phyloP scores from a whole-genome alignment of 345 rosid species.

The Erodium maritimum region DNA sequence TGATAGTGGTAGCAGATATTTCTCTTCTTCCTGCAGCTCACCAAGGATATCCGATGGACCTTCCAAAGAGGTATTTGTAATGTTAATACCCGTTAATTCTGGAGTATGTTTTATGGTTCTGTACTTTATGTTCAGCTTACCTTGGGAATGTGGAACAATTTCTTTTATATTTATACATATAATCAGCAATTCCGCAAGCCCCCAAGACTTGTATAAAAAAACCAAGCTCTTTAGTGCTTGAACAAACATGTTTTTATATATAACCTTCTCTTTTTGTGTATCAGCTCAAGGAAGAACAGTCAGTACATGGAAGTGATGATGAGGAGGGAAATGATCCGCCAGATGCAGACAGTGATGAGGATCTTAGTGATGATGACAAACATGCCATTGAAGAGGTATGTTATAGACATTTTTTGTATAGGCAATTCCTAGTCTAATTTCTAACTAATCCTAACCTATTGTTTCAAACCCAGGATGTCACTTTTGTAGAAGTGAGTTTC shows the following conservation, averaged over 20 bases:
- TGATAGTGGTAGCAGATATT: constrained; percentile 69
- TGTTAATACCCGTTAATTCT: background rate
- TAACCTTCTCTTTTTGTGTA: constrained; percentile 5
- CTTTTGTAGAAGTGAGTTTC: no score
- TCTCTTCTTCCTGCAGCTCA: constrained; percentile 94
- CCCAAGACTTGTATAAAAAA: no score
- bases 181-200: no score
- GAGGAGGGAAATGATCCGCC: constrained; percentile 88
- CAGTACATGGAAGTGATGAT: constrained; percentile 79
- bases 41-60: constrained; percentile 81
- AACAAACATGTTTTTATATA: background rate
- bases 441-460: no score
- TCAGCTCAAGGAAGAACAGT: constrained; percentile 83
- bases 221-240: no score
- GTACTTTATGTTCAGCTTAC: background rate
- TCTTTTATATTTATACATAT: background rate
- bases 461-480: no score
- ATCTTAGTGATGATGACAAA: constrained; percentile 49
- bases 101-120: no score
- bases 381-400: constrained; percentile 69
- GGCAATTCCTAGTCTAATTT: no score
- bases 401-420: background rate
- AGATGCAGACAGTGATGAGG: constrained; percentile 81
- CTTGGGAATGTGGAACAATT: background rate
- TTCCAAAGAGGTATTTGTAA: constrained; percentile 61